A percentile compares a stretch with the other conserved stretches of the same genome.
phyloP scores from a whole-genome alignment of 371 early-diverging fungal species.

The Mucor sp. region DNA sequence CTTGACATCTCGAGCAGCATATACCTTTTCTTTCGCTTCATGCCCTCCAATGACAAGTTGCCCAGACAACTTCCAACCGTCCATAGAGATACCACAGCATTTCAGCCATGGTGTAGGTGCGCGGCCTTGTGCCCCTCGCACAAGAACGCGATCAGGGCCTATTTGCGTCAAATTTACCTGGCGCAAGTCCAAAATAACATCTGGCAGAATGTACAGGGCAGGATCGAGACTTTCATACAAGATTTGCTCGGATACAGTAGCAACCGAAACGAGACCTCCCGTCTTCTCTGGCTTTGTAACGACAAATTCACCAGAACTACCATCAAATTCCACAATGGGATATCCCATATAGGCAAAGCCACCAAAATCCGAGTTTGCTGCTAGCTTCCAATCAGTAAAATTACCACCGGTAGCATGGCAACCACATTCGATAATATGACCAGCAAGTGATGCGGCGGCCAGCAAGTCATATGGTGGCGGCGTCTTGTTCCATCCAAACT shows the following conservation, averaged over 20 bases:
- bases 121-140: slow-evolving; percentile 62
- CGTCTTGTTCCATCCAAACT: slow-evolving; percentile 12
- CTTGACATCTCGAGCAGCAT: neutral
- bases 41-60: slow-evolving; percentile 67
- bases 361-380: slow-evolving; percentile 54
- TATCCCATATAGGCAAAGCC: slow-evolving; percentile 73
- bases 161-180: slow-evolving; percentile 56
- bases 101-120: slow-evolving; percentile 55
- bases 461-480: slow-evolving; percentile 51
- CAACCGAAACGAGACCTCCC: slow-evolving; percentile 64
- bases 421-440: slow-evolving; percentile 77
- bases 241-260: slow-evolving; percentile 69
- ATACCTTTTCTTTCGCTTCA: slow-evolving; percentile 62
- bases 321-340: slow-evolving; percentile 69
- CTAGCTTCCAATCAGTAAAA: slow-evolving; percentile 70
- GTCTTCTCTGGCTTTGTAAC: slow-evolving; percentile 70
- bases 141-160: slow-evolving; percentile 61
- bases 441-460: slow-evolving; percentile 68
- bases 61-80: slow-evolving; percentile 65
- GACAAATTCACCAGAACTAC: slow-evolving; percentile 22
- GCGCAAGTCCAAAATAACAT: slow-evolving; percentile 55
- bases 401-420: slow-evolving; percentile 77
- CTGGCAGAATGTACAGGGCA: slow-evolving; percentile 64
- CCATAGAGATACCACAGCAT: slow-evolving; percentile 63
- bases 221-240: slow-evolving; percentile 73